Evolutionary conservation across 2,329 filamentous ascomycete species (phyloP).

Genomic region (Calonectria crousiana): DNA sequence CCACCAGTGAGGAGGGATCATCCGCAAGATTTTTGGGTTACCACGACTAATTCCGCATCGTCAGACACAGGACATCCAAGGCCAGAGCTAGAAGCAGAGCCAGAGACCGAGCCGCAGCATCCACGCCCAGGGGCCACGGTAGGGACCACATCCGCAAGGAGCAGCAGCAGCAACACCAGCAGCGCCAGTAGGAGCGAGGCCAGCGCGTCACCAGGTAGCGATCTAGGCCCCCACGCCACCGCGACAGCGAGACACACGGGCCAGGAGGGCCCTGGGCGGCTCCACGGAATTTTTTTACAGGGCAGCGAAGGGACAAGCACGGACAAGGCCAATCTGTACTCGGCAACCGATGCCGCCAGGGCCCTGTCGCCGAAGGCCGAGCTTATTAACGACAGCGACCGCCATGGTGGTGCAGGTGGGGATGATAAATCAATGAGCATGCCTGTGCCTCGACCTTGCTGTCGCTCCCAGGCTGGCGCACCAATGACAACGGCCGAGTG

Average conservation of each 20-base stretch:
- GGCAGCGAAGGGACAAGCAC: conserved; percentile 21
- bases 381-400: conserved; percentile 20
- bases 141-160: background rate
- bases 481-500: conserved; percentile 36
- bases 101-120: background rate
- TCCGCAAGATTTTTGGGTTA: conserved; percentile 13
- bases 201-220: conserved; percentile 18
- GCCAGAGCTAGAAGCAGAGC: background rate
- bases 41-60: conserved; percentile 34
- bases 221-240: conserved; percentile 34
- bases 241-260: conserved; percentile 40
- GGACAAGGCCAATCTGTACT: conserved; percentile 26
- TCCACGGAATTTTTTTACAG: conserved; percentile 26
- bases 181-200: background rate
- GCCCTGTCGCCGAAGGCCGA: conserved; percentile 33
- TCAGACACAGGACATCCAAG: conserved; percentile 25
- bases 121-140: background rate
- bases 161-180: background rate
- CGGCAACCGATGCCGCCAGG: conserved; percentile 39
- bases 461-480: conserved; percentile 35
- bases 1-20: conserved; percentile 28
- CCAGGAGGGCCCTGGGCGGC: conserved; percentile 31
- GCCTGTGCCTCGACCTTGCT: conserved; percentile 33
- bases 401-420: conserved; percentile 12
- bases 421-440: conserved; percentile 36